Conservation (phyloP, 495 filamentous ascomycete genomes). For the Aspergillus hancockii region DNA sequence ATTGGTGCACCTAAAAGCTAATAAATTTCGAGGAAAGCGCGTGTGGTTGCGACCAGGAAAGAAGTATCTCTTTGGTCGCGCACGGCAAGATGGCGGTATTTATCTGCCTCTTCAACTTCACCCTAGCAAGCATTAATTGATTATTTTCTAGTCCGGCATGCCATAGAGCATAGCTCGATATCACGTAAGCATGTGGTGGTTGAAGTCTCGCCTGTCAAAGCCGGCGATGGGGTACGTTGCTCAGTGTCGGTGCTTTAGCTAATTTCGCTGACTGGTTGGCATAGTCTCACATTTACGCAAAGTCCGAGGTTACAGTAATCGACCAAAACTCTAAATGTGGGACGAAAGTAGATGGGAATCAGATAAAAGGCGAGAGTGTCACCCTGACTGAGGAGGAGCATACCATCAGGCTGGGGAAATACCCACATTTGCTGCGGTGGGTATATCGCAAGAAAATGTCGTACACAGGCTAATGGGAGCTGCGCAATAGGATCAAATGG, state of each 20-base stretch:
- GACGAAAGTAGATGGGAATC: conserved; percentile 71
- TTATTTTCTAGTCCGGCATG: conserved; percentile 51
- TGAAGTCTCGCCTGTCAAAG: conserved; percentile 61
- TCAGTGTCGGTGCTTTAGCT: not conserved
- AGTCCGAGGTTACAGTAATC: conserved; percentile 64
- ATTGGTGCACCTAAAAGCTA: conserved; percentile 11
- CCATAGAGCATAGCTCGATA: conserved; percentile 67
- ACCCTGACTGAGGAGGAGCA: conserved; percentile 58
- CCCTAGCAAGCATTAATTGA: conserved; percentile 3
- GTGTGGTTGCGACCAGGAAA: conserved; percentile 84
- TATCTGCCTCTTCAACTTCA: not conserved
- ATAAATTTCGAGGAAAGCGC: conserved; percentile 56
- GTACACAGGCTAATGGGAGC: not conserved
- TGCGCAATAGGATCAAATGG: conserved; percentile 69
- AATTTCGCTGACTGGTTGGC: conserved; percentile 18
- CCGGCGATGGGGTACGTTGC: conserved; percentile 66
- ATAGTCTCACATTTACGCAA: conserved; percentile 53
- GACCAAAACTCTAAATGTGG: conserved; percentile 78
- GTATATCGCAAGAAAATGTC: conserved; percentile 8
- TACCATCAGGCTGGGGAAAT: conserved; percentile 66
- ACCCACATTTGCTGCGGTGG: conserved; percentile 53
- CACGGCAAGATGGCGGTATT: conserved; percentile 51
- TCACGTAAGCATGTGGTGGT: conserved; percentile 90
- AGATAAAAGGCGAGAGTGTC: conserved; percentile 57
- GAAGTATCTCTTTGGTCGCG: conserved; percentile 75